Base-by-base conservation (phyloP, 2,329 filamentous ascomycete species). In the Curvularia eragrostidis region DNA sequence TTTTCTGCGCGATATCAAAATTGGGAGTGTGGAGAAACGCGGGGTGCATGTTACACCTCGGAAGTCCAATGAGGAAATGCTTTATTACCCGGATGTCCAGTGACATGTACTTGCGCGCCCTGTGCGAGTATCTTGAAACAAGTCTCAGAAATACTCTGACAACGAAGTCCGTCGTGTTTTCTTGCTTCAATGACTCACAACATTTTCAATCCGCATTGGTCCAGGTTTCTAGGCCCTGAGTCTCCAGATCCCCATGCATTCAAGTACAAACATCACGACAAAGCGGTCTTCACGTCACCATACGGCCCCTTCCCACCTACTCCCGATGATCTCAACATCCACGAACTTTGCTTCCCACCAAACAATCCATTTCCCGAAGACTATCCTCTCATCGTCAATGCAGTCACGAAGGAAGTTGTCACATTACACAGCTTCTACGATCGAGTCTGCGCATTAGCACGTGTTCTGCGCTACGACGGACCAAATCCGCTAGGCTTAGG, bases 371-470 rank as follows among this genome's bases (percentile, higher is more conserved):
- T 75, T 0, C 70, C 70, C 2, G 51, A 59, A 41, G 70, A 75
- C 52, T 75, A 74, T 23, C 66, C 67, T 10, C 62, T 72, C 15
- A 67, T 73, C 54, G 65, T 75, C 56, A 69, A 74, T 43, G 66
- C 69, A 15, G 54, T 55, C 0, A 74, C 70, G 9, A 59, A 67
- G 30, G 67, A 71, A 43, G 50, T 52, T 0, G 58, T 74, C 10
- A 68, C 69, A 2, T 63, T 74, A 2, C 69, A 73, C 52, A 58
- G 65, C 41, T 73, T 74, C 63, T 68, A 71, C 47, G 61, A 58
- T 12, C 64, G 66, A 5, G 54, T 59, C 2, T 69, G 66, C 42
- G 65, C 70, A n/a, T 46, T 74, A n/a, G 63, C 71, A 28, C 65
- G 71, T 30, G 71, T 67, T 1, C 50, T 73, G 1, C 62, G 65